Evolutionary conservation across 352 stramenopile genomes (phyloP).

Genomic region (Phytophthora megakarya): DNA sequence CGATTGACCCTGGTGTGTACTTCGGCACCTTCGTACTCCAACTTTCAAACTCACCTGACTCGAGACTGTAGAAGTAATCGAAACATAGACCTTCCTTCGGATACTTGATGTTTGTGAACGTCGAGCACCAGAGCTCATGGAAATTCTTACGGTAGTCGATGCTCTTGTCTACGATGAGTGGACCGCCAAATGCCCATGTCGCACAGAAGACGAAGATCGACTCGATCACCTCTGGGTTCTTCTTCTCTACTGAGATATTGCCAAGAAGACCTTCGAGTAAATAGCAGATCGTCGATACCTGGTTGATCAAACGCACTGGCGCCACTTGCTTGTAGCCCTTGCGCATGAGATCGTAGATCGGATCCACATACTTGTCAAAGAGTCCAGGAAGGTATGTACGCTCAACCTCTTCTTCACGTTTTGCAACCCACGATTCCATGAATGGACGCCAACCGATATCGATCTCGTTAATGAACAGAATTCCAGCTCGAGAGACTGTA

Average conservation of each 20-base stretch:
- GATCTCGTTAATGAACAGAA: conserved; percentile 89
- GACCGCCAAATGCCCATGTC: conserved; percentile 97
- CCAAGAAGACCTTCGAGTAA: conserved; percentile 94
- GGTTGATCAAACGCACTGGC: conserved; percentile 93
- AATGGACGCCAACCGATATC: conserved; percentile 96
- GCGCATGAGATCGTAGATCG: conserved; percentile 93
- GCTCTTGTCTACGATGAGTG: conserved; percentile 94
- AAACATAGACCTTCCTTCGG: conserved; percentile 96
- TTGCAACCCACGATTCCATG: conserved; percentile 96
- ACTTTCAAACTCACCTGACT: conserved; percentile 91
- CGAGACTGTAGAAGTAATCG: conserved; percentile 97
- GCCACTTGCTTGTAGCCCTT: conserved; percentile 96
- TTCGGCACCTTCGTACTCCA: conserved; percentile 94
- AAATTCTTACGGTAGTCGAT: conserved; percentile 92
- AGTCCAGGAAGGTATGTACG: conserved; percentile 92
- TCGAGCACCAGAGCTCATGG: conserved; percentile 81
- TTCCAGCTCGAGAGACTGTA: conserved; percentile 87
- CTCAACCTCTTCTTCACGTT: conserved; percentile 90
- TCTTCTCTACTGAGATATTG: conserved; percentile 89
- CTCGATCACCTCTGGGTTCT: conserved; percentile 92
- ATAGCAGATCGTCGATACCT: conserved; percentile 96
- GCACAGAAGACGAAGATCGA: conserved; percentile 96
- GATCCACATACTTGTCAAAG: conserved; percentile 97
- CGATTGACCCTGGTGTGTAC: conserved; percentile 92
- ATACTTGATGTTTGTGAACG: conserved; percentile 91